Conservation (phyloP, 306 rosid genomes). For the Phaseolus lunatus region DNA sequence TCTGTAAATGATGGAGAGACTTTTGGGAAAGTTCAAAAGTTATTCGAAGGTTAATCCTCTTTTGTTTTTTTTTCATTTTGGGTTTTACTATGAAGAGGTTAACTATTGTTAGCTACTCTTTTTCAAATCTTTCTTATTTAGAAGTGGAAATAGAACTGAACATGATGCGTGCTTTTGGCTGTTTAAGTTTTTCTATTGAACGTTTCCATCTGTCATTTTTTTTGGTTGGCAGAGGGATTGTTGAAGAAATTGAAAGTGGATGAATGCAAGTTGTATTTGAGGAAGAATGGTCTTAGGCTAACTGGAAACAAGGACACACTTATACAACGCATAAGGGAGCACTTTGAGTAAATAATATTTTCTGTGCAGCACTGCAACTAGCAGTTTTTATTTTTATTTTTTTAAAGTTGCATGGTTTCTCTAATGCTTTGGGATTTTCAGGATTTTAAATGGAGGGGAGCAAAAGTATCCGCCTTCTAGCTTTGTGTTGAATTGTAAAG, state of each 20-base stretch:
- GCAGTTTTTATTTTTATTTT: no score
- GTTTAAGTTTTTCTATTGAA: slow-evolving; percentile 8
- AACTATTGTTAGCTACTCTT: slow-evolving; percentile 16
- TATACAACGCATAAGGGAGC: slow-evolving; percentile 75
- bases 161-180: neutral
- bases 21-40: slow-evolving; percentile 52
- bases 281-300: slow-evolving; percentile 79
- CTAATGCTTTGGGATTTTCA: slow-evolving; percentile 47
- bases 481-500: slow-evolving; percentile 84
- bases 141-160: neutral
- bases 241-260: slow-evolving; percentile 76
- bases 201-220: neutral
- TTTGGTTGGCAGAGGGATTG: slow-evolving; percentile 56
- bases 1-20: slow-evolving; percentile 47
- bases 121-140: neutral
- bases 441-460: slow-evolving; percentile 86
- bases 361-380: neutral
- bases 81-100: neutral
- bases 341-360: slow-evolving; percentile 63
- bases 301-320: slow-evolving; percentile 79
- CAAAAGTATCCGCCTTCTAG: slow-evolving; percentile 68
- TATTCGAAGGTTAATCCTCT: slow-evolving; percentile 57
- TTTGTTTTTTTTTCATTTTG: neutral
- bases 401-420: slow-evolving; percentile 37
- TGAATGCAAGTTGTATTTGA: slow-evolving; percentile 78